Percentiles rank a stretch among this genome's conserved stretches.
Conservation (phyloP, 805 yeast genomes). For the Metschnikowia anglica region DNA sequence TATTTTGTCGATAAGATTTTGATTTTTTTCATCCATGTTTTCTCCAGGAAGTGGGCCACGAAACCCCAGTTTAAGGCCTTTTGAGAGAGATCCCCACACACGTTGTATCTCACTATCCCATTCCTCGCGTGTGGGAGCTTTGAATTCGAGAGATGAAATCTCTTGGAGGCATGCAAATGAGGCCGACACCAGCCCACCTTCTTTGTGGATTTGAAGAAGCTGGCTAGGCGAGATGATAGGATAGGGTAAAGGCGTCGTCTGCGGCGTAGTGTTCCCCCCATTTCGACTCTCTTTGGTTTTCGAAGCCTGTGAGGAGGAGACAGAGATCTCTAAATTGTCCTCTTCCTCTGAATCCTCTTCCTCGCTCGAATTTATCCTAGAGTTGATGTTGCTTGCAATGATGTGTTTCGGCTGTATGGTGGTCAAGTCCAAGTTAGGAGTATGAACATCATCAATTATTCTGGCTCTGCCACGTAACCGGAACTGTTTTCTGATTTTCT, state of each 20-base stretch:
- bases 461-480: constrained; percentile 69
- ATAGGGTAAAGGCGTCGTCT: constrained; percentile 24
- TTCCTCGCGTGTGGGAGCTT: constrained; percentile 57
- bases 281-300: constrained; percentile 3
- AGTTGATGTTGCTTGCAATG: constrained; percentile 21
- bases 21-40: constrained; percentile 51
- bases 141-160: constrained; percentile 24
- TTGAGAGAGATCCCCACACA: constrained; percentile 62
- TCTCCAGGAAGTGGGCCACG: constrained; percentile 75
- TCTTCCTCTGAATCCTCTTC: constrained; percentile 13
- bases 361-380: constrained; percentile 22
- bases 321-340: constrained; percentile 18
- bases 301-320: constrained; percentile 7
- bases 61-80: constrained; percentile 60
- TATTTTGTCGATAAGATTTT: constrained; percentile 63
- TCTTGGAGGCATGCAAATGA: constrained; percentile 33
- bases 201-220: constrained; percentile 20
- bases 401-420: constrained; percentile 29
- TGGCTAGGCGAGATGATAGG: constrained; percentile 32
- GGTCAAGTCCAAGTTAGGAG: constrained; percentile 35
- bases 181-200: constrained; percentile 22
- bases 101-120: constrained; percentile 65
- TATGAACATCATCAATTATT: constrained; percentile 32
- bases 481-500: constrained; percentile 61
- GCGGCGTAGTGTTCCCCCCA: constrained; percentile 10